These are phyloP conservation scores for Balakata baccata DNA, from an alignment of 345 rosid species.

Conservation along the genomic window DNA sequence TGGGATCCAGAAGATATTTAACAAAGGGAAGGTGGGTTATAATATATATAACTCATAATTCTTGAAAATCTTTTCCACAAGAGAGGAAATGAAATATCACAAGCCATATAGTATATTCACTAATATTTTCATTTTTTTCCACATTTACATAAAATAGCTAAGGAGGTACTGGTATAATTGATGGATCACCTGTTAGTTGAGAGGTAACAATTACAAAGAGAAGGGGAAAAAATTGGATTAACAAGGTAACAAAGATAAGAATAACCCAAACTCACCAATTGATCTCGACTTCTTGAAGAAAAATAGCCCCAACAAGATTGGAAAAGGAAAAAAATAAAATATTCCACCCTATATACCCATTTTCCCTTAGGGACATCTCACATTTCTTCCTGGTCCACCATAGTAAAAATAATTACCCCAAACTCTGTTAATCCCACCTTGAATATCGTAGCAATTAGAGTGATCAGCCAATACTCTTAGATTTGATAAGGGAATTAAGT, in stretches of 20 bases:
- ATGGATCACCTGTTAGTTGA: constrained; percentile 36
- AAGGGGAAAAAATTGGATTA: constrained; percentile 22
- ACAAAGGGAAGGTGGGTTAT: constrained; percentile 6
- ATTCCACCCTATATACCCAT: constrained; percentile 15
- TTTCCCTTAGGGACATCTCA: constrained; percentile 59
- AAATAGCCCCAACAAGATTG: not conserved
- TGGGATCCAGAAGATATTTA: constrained; percentile 19
- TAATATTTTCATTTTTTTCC: constrained; percentile 18
- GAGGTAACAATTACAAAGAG: not conserved
- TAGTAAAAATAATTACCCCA: constrained; percentile 96
- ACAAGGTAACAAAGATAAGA: constrained; percentile 27
- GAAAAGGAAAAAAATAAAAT: not conserved
- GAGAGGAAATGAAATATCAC: constrained; percentile 9
- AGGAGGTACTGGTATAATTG: constrained; percentile 27
- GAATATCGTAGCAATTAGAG: constrained; percentile 83
- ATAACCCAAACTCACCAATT: constrained; percentile 31
- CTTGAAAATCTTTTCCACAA: constrained; percentile 9
- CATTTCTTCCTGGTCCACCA: constrained; percentile 95
- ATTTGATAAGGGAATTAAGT: constrained; percentile 62
- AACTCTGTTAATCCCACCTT: constrained; percentile 70
- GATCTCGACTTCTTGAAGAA: constrained; percentile 18
- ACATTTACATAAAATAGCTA: constrained; percentile 42
- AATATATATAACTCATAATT: not conserved
- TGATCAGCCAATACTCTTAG: constrained; percentile 76
- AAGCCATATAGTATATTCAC: constrained; percentile 31